Percentiles rank a stretch among this genome's conserved stretches.
Evolutionary conservation across 441 rosid species (phyloP).

Genomic region (Erodium moschatum): DNA sequence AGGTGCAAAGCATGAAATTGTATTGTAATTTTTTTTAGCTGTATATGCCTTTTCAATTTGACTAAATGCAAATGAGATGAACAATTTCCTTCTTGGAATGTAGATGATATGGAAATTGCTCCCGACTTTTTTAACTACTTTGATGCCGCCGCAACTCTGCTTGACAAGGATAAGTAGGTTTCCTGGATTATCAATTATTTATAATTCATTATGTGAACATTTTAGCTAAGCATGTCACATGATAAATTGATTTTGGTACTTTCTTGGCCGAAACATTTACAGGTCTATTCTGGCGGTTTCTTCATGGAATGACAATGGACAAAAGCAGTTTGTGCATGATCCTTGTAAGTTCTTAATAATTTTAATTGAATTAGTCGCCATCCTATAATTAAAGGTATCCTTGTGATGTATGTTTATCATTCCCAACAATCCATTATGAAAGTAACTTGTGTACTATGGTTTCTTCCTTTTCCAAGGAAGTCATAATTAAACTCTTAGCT

Average conservation of each 20-base stretch:
- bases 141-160: constrained; percentile 80
- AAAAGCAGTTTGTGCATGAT: constrained; percentile 90
- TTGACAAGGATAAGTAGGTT: constrained; percentile 82
- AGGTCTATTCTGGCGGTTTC: constrained; percentile 98
- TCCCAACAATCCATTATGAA: not conserved
- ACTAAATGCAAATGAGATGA: constrained; percentile 11
- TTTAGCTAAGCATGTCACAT: constrained; percentile 11
- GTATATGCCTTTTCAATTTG: not conserved
- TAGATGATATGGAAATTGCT: constrained; percentile 98
- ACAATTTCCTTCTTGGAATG: constrained; percentile 22
- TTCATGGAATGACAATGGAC: constrained; percentile 99
- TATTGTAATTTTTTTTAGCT: not conserved
- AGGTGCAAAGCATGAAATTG: constrained; percentile 37
- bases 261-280: constrained; percentile 20
- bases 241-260: constrained; percentile 14
- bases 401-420: not conserved
- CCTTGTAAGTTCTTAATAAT: constrained; percentile 47
- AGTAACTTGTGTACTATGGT: not conserved
- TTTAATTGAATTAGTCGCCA: not conserved
- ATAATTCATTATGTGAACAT: constrained; percentile 11
- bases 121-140: constrained; percentile 91
- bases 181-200: constrained; percentile 16
- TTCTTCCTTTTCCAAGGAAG: not conserved
- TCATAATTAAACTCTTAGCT: not conserved
- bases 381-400: not conserved